Percentiles rank a stretch among this genome's conserved stretches.
phyloP scores from a whole-genome alignment of 176 grass and related monocot species.

The Cymbopogon citratus region DNA sequence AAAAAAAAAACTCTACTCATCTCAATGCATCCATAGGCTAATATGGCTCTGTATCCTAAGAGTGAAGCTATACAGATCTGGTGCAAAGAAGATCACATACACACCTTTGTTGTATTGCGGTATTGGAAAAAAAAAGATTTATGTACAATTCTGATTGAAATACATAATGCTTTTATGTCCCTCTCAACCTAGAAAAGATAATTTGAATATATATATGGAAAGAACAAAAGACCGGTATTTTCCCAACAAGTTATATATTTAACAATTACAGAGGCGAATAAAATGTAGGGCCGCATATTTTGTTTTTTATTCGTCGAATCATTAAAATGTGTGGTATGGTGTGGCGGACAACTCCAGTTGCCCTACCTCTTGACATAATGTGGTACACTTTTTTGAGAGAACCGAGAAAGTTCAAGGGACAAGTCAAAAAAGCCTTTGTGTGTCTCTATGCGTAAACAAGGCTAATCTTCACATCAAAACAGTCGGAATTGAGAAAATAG shows the following conservation, averaged over 20 bases:
- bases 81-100: background rate
- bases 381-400: slow-evolving; percentile 14
- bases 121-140: background rate
- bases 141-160: background rate
- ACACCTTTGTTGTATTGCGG: background rate
- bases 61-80: background rate
- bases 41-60: background rate
- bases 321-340: background rate
- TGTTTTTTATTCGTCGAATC: background rate
- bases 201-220: background rate
- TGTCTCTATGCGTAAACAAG: background rate
- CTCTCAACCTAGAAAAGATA: background rate
- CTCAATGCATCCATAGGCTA: background rate
- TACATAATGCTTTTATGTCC: background rate
- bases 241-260: slow-evolving; percentile 1
- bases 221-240: background rate
- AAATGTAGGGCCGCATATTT: background rate
- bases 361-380: background rate
- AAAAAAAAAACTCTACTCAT: background rate
- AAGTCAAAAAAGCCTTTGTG: background rate
- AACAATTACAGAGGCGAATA: slow-evolving; percentile 3
- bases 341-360: background rate
- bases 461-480: background rate
- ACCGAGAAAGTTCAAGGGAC: slow-evolving; percentile 1
- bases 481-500: too few relatives aligned